These are phyloP conservation scores for Chamaecyparis obtusa DNA, from an alignment of 75 land plant genomes.

Conservation along the genomic window DNA sequence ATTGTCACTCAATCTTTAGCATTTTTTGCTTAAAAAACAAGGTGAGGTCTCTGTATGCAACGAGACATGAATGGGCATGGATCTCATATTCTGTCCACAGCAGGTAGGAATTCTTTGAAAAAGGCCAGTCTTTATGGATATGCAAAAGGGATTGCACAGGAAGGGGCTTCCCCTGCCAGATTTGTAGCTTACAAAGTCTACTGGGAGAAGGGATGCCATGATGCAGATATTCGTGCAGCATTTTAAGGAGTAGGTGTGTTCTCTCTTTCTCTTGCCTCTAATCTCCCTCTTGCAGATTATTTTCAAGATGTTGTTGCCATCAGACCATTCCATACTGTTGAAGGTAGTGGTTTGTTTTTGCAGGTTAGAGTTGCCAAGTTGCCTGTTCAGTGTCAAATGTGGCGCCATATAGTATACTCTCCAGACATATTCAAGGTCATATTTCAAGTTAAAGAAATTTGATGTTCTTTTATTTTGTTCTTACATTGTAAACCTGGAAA, in stretches of 20 bases:
- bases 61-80: constrained; percentile 9
- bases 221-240: constrained; percentile 13
- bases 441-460: not conserved
- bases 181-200: constrained; percentile 39
- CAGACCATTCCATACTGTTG: too few species aligned
- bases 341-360: too few species aligned
- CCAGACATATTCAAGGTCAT: constrained; percentile 67
- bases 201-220: constrained; percentile 12
- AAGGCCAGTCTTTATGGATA: too few species aligned
- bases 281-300: not conserved
- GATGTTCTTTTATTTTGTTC: not conserved
- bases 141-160: too few species aligned
- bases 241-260: constrained; percentile 39
- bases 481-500: not conserved
- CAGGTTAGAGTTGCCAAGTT: too few species aligned
- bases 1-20: not conserved
- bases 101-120: too few species aligned
- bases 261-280: constrained; percentile 17
- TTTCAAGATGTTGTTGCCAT: not conserved
- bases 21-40: not conserved
- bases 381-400: too few species aligned
- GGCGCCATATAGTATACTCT: too few species aligned
- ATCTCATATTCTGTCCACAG: too few species aligned
- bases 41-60: not conserved
- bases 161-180: not conserved